Base-by-base conservation (phyloP, 2,329 filamentous ascomycete genomes). In the Dryadomyces sulphureus region DNA sequence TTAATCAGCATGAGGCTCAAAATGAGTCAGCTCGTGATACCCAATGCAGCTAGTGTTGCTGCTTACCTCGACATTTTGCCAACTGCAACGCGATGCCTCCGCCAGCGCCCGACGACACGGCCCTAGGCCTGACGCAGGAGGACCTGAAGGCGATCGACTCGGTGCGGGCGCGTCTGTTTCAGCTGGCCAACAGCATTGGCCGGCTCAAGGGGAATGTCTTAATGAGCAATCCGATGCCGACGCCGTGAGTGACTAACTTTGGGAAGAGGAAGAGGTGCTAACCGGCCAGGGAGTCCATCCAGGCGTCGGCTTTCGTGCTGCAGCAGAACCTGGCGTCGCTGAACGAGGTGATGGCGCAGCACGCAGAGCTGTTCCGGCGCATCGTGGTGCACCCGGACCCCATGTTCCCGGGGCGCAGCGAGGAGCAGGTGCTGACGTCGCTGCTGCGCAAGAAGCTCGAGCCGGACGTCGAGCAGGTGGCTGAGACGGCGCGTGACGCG, bases 361-460 rank as follows among this genome's bases (percentile, higher is more conserved):
- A 89, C 56, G 66, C 73, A 36, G 72, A 80, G 38, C 72, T 87
- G 40, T 77, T 93, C 50, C 72, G 71, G 47, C 76, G 77, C 46
- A 71, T 86, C 44, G 81, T 84, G 52, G 75, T 84, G 20, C 86
- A 84, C 57, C 87, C 87, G 0, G 77, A 80, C 12, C 83, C 85
- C 2, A 79, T 79, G 59, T 92, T 76, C 62, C 87, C 77, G 5
- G 81, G 77, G 34, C 79, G 73, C 54, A 80, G 73, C 5, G 78
- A 85, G 49, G 77, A 83, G 59, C 64, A 61, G 42, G 69, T 85
- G 4, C 70, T 90, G 1, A 69, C 75, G 22, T 75, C 81, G 54
- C 68, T 94, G 2, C 67, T 93, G 27, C 80, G 86, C 35, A 93
- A 92, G 63, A 92, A 92, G 59, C 72, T 88, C 42, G 86, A 92